A percentile compares a stretch with the other conserved stretches of the same genome.
Conservation (phyloP, 2,329 filamentous ascomycete genomes). For the Onygenales sp. region DNA sequence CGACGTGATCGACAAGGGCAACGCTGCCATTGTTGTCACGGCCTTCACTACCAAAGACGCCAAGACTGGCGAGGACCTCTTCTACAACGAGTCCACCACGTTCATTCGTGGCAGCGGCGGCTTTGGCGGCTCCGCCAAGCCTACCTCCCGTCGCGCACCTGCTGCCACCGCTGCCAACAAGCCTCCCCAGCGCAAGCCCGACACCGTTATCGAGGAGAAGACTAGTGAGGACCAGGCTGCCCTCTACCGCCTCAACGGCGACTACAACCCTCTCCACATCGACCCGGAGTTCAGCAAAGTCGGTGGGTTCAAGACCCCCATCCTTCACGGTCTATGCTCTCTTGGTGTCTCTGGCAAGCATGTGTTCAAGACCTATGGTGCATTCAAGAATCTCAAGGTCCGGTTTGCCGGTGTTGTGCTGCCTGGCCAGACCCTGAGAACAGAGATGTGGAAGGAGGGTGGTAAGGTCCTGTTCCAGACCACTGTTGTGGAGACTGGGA, state of each 20-base stretch:
- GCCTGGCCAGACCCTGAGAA: slow-evolving; percentile 80
- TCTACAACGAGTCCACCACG: slow-evolving; percentile 93
- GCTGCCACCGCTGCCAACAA: slow-evolving; percentile 70
- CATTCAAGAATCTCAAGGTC: slow-evolving; percentile 86
- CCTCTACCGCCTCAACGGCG: slow-evolving; percentile 84
- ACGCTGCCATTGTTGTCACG: slow-evolving; percentile 70
- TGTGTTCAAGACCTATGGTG: slow-evolving; percentile 72
- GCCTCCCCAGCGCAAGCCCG: slow-evolving; percentile 66
- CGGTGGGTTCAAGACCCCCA: slow-evolving; percentile 88
- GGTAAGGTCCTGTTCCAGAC: slow-evolving; percentile 73
- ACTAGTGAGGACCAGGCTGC: slow-evolving; percentile 88
- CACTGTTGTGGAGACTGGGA: slow-evolving; percentile 86
- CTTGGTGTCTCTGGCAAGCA: slow-evolving; percentile 90
- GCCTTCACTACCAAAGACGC: slow-evolving; percentile 78
- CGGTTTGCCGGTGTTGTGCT: slow-evolving; percentile 78
- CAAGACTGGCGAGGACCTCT: slow-evolving; percentile 76
- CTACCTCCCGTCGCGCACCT: slow-evolving; percentile 59
- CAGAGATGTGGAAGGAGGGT: slow-evolving; percentile 90
- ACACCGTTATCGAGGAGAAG: slow-evolving; percentile 72
- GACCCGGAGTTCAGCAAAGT: slow-evolving; percentile 91
- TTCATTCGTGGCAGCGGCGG: slow-evolving; percentile 88
- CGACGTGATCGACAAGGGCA: slow-evolving; percentile 94
- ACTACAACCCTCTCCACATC: slow-evolving; percentile 93
- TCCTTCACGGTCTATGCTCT: slow-evolving; percentile 93
- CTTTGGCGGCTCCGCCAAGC: slow-evolving; percentile 74